phyloP scores from a whole-genome alignment of 2,329 filamentous ascomycete species.

The Huntiella moniliformis region DNA sequence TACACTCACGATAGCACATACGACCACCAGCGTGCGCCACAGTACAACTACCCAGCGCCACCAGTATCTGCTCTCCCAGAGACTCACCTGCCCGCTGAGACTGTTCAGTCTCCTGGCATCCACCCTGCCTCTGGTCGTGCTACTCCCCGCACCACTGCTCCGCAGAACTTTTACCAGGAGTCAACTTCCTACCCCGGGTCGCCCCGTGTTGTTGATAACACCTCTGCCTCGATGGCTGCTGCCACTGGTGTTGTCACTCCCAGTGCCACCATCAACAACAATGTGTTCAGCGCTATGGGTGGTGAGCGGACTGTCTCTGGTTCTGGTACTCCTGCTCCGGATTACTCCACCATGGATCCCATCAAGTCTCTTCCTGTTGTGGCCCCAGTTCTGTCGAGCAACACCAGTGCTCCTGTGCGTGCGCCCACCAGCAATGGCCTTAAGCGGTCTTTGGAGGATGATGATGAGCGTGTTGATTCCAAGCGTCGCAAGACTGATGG shows the following conservation, averaged over 20 bases:
- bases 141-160: constrained; percentile 61
- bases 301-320: constrained; percentile 47
- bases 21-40: constrained; percentile 43
- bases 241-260: too few species aligned
- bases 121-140: constrained; percentile 50
- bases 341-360: constrained; percentile 49
- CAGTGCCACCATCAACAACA: constrained; percentile 47
- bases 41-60: constrained; percentile 61
- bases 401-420: constrained; percentile 24
- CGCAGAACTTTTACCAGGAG: constrained; percentile 50
- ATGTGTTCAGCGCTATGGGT: constrained; percentile 75
- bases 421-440: constrained; percentile 42
- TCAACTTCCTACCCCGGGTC: constrained; percentile 58
- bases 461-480: constrained; percentile 40
- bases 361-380: constrained; percentile 38
- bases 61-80: constrained; percentile 51
- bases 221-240: too few species aligned
- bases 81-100: constrained; percentile 63
- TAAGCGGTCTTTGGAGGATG: constrained; percentile 36
- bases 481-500: constrained; percentile 62
- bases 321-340: constrained; percentile 46
- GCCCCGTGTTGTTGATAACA: constrained; percentile 33
- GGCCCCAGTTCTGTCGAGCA: constrained; percentile 22
- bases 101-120: constrained; percentile 53
- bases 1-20: constrained; percentile 69